A percentile compares a stretch with the other conserved stretches of the same genome.
phyloP scores from a whole-genome alignment of 169 alveolate species.

The Plasmodium gonderi region DNA sequence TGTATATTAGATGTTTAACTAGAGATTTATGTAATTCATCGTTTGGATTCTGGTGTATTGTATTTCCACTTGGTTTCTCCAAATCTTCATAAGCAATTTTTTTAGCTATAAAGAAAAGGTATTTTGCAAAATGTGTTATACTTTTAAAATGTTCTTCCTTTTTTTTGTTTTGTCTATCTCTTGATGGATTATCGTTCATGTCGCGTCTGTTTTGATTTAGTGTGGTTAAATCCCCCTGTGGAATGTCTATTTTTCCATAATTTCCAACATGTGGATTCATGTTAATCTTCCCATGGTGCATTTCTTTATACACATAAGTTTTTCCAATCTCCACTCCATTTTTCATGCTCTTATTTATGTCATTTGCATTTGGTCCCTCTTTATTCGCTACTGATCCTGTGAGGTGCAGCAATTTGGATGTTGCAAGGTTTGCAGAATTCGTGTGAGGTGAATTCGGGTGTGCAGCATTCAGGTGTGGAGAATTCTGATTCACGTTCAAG shows the following conservation, averaged over 20 bases:
- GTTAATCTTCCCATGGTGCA: neutral
- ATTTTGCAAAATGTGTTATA: constrained; percentile 62
- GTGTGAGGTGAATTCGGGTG: too few species aligned
- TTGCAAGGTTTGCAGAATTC: too few species aligned
- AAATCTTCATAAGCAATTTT: constrained; percentile 26
- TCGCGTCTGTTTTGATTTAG: neutral
- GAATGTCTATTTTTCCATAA: neutral
- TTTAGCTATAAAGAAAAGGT: constrained; percentile 65
- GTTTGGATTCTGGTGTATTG: neutral
- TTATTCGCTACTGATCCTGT: too few species aligned
- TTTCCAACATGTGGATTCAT: neutral
- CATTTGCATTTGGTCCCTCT: too few species aligned
- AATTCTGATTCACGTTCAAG: too few species aligned
- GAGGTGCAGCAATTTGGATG: too few species aligned
- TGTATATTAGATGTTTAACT: constrained; percentile 49
- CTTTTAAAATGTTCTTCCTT: constrained; percentile 45
- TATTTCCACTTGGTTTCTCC: neutral
- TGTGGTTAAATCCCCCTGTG: neutral
- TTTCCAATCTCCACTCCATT: neutral
- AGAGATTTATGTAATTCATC: constrained; percentile 32
- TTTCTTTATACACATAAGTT: neutral
- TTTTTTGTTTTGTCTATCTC: neutral
- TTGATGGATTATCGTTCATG: neutral
- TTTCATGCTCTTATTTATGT: neutral
- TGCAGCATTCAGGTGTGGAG: too few species aligned